Evolutionary conservation across 139 green algal genomes (phyloP).

Genomic region (Volvox africanus): DNA sequence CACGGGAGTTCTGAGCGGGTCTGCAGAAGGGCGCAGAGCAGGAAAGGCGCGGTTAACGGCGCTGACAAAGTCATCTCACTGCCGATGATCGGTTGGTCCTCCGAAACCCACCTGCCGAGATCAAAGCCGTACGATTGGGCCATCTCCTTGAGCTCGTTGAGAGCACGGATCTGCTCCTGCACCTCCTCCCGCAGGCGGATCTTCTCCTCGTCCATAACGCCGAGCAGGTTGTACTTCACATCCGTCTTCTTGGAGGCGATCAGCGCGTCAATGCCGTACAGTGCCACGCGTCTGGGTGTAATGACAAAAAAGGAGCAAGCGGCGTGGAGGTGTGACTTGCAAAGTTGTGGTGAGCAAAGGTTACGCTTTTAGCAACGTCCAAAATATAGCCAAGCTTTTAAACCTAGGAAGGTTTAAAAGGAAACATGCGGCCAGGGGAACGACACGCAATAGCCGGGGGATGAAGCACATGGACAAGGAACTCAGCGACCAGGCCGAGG

Average conservation of each 20-base stretch:
- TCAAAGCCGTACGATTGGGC: conserved; percentile 77
- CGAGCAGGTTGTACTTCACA: conserved; percentile 69
- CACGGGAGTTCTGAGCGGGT: conserved; percentile 67
- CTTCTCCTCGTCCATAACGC: conserved; percentile 73
- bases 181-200: conserved; percentile 80
- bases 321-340: too few species aligned
- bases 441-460: too few species aligned
- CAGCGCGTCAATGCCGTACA: conserved; percentile 82
- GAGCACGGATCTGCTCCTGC: conserved; percentile 76
- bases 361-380: too few species aligned
- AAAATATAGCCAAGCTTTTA: too few species aligned
- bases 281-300: conserved; percentile 65
- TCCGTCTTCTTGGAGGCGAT: conserved; percentile 76
- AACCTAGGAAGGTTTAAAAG: too few species aligned
- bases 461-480: too few species aligned
- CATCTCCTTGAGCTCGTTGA: conserved; percentile 83
- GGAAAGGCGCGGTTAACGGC: too few species aligned
- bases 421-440: too few species aligned
- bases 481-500: too few species aligned
- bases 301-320: too few species aligned
- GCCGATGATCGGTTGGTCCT: background rate
- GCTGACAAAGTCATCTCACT: too few species aligned
- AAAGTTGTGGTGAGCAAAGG: too few species aligned
- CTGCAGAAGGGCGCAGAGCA: background rate
- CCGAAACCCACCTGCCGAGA: conserved; percentile 52